Base-by-base conservation (phyloP, 805 yeast species). In the Ogataea pignaliae region DNA sequence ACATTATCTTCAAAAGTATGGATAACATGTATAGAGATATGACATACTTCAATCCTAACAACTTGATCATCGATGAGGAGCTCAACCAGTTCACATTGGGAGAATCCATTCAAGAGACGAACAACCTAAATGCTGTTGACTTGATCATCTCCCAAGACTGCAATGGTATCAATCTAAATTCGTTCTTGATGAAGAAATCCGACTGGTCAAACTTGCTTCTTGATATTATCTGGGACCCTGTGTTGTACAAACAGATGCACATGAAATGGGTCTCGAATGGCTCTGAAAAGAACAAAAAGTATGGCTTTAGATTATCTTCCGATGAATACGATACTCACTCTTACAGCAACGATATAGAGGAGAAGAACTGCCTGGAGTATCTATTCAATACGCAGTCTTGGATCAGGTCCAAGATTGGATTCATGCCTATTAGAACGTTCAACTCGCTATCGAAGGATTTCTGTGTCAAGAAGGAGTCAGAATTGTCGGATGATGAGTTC, bases 171-270 rank as follows among this genome's bases (percentile, higher is more conserved):
- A 70, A 65, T 50, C 45, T 70, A 38, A 65, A 68, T 42, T 68
- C 72, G 3, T 70, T 70, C 46, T 51, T 70, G 16, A 56, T 70
- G 29, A 63, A 62, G 37, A 69, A 65, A 51, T 61, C 70, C 2
- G 55, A 57, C 29, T 70, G 73, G 74, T 52, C 72, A 2, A 59
- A 60, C 29, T 47, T 65, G 12, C 49, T 70, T 31, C 45, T 70
- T 14, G 74, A 70, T 50, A 43, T 60, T 3, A 46, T 69, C n/a
- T 70, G 70, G 63, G 74, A 70, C 41, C 74, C 74, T 3, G 64
- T 69, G 5, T 55, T 70, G 26, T 70, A 66, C 46, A 55, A 59
- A 36, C 64, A 65, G 44, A 61, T 64, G 57, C 66, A 63, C 46
- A 49, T 55, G 35, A 54, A 59, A 46, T 63, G 68, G 68, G 57